Base-by-base conservation (phyloP, 345 rosid species). In the Gossypium mustelinum region DNA sequence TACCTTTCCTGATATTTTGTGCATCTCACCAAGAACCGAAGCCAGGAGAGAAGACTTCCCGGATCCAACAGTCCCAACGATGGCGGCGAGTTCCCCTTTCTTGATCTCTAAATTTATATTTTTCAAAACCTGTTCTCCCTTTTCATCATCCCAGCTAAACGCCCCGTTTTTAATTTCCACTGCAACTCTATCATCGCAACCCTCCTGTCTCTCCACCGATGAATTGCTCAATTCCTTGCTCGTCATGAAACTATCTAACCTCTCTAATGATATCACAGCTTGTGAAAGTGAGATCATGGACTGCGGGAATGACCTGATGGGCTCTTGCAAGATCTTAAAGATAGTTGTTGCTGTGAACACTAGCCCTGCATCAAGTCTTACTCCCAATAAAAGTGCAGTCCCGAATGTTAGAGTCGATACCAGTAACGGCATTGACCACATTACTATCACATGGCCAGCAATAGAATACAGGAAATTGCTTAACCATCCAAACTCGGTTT, bases 11-110 rank as follows among this genome's bases (percentile, higher is more conserved):
- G 92, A 82, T 64, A 87, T 76, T 81, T 84, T 92, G 85, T 92
- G 93, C 98, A 94, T 94, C 81, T 94, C 98, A 55, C 98, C 98
- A 39, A 94, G 95, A 80, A 92, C 48, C 24, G 97, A 88, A 52
- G 92, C 91, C n/a, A 94, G 80, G 29, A 94, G 87, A 63, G 98
- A 92, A 11, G 97, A 94, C 79, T 92, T 94, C 68, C 98, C 98
- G 0, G 97, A 88, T 69, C 98, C 98, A 51, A 94, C 98, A 0
- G 92, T 92, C 65, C 97, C 98, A 64, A 94, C 98, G 61, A 94
- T 87, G 5, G 97, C 92, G 0, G 97, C 79, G 61, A 94, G 87
- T 77, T 94, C 90, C 48, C 98, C 98, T 81, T 87, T 92, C 68
- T 81, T 83, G 69, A 89, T 79, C 79, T 83, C 72, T 70, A 94